Conservation (phyloP, 768 basidiomycete genomes). For the Gyrodon lividus region DNA sequence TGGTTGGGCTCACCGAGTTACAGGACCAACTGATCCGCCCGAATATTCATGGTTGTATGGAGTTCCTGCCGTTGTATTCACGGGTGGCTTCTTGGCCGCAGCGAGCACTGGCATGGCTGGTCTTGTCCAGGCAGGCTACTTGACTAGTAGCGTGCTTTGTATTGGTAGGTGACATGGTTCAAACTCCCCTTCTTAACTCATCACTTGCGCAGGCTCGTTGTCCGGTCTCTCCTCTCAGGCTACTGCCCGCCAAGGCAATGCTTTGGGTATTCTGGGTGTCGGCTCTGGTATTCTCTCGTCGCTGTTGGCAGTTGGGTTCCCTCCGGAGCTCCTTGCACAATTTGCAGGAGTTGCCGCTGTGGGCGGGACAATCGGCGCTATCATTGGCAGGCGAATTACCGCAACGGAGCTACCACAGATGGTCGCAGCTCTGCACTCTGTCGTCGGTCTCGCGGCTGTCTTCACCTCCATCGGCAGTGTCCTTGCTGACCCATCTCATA, state of each 20-base stretch:
- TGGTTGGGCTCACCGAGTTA: constrained; percentile 5
- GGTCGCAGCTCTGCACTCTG: constrained; percentile 79
- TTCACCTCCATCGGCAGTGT: constrained; percentile 84
- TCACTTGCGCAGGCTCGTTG: constrained; percentile 55
- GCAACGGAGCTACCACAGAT: constrained; percentile 88
- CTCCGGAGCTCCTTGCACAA: constrained; percentile 69
- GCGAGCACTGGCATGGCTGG: constrained; percentile 84
- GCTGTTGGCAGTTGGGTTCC: constrained; percentile 79
- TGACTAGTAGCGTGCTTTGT: constrained; percentile 83
- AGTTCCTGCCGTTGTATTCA: constrained; percentile 77
- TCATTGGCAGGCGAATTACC: constrained; percentile 80
- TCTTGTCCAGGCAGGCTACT: constrained; percentile 84
- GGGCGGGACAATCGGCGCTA: constrained; percentile 67
- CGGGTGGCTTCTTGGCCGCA: constrained; percentile 78
- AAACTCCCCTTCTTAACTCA: neutral
- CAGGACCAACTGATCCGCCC: constrained; percentile 81
- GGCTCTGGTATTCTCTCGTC: constrained; percentile 79
- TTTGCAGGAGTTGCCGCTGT: constrained; percentile 75
- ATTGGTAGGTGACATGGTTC: constrained; percentile 51
- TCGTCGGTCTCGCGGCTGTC: constrained; percentile 88
- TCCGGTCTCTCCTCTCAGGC: constrained; percentile 77
- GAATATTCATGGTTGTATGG: constrained; percentile 85
- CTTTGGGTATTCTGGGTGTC: constrained; percentile 85
- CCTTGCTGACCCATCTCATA: constrained; percentile 64
- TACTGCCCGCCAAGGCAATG: constrained; percentile 86